Evolutionary conservation across 345 rosid species (phyloP).

Genomic region (Dimocarpus longan): DNA sequence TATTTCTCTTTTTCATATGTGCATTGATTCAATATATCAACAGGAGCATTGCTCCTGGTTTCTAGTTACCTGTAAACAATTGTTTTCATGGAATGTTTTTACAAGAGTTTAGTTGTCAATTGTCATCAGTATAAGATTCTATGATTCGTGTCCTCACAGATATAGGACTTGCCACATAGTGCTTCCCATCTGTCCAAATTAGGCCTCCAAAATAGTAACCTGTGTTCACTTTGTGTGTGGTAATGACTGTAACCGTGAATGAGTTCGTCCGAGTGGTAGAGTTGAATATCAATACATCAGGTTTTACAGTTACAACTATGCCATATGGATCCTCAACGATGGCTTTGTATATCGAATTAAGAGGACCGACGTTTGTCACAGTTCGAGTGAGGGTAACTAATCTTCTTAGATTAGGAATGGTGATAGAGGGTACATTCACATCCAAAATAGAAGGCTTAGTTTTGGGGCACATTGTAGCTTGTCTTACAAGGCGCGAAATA

Average conservation of each 20-base stretch:
- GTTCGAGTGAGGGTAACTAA: conserved; percentile 7
- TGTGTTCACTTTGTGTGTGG: background rate
- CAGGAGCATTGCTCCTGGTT: too few species aligned
- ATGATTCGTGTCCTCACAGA: conserved; percentile 33
- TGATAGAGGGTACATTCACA: conserved; percentile 53
- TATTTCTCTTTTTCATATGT: too few species aligned
- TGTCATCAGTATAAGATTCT: conserved; percentile 19
- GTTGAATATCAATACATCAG: background rate
- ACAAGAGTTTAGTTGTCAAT: conserved; percentile 1
- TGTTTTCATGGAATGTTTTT: too few species aligned
- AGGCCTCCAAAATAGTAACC: background rate
- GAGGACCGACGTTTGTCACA: background rate
- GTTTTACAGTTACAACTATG: background rate
- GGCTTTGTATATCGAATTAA: background rate
- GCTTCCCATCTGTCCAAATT: background rate
- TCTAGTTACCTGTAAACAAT: too few species aligned
- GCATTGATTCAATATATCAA: too few species aligned
- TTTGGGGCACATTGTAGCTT: conserved; percentile 22
- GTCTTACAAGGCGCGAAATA: background rate
- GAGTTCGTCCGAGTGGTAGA: conserved; percentile 10
- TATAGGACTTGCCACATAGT: background rate
- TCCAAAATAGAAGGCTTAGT: conserved; percentile 29
- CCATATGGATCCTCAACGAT: conserved; percentile 30
- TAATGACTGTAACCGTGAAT: background rate
- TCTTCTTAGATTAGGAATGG: conserved; percentile 27